Conservation (phyloP, 2,329 filamentous ascomycete genomes). For the Ophiostoma himal-ulmi region DNA sequence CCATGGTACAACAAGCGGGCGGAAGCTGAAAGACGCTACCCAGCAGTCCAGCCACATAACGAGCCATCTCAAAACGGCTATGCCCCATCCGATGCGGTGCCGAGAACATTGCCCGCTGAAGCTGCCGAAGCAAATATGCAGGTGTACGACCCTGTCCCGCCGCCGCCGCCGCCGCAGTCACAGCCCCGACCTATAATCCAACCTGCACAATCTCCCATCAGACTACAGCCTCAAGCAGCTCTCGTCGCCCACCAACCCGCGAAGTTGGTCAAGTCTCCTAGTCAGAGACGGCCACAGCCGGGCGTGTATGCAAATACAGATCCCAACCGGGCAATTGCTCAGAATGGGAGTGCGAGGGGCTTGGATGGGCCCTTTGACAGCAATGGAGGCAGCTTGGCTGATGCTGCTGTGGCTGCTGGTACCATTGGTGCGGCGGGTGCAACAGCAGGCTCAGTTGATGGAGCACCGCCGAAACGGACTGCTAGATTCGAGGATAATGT, state of each 20-base stretch:
- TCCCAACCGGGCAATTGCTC: not conserved
- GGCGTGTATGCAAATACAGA: constrained; percentile 15
- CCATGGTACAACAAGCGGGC: constrained; percentile 30
- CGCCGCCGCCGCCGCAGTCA: not conserved
- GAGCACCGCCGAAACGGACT: constrained; percentile 21
- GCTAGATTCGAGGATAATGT: constrained; percentile 30
- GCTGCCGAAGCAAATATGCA: not conserved
- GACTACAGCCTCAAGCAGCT: not conserved
- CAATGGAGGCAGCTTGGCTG: not conserved
- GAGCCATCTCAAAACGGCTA: constrained; percentile 20
- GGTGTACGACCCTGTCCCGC: not conserved
- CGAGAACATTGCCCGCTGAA: constrained; percentile 9
- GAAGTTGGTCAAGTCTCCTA: constrained; percentile 28
- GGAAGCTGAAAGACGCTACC: constrained; percentile 40
- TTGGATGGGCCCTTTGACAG: constrained; percentile 7
- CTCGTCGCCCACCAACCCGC: constrained; percentile 17
- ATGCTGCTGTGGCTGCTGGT: not conserved
- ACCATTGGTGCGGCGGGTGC: constrained; percentile 13
- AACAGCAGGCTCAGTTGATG: constrained; percentile 15
- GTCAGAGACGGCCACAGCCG: constrained; percentile 23
- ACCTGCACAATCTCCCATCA: not conserved
- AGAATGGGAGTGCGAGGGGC: not conserved
- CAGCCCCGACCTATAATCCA: not conserved
- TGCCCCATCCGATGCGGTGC: constrained; percentile 9
- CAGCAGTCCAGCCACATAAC: constrained; percentile 14